These are phyloP conservation scores for Cicer pinnatifidum DNA, from an alignment of 306 rosid species.

Conservation along the genomic window DNA sequence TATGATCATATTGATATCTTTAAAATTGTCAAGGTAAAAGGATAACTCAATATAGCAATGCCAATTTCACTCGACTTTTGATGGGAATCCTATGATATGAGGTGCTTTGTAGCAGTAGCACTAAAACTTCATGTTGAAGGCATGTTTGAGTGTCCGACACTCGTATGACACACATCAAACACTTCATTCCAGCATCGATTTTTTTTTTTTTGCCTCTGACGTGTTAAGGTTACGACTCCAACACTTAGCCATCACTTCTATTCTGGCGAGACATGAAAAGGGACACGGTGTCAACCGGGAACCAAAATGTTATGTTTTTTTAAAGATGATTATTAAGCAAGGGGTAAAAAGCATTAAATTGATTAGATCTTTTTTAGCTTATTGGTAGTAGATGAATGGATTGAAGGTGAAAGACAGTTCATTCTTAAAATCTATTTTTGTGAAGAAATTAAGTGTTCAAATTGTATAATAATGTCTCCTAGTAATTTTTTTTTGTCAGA, in stretches of 20 bases:
- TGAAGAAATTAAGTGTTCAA: neutral
- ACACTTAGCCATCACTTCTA: neutral
- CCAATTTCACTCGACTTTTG: neutral
- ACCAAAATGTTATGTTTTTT: neutral
- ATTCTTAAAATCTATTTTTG: neutral
- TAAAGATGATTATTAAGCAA: neutral
- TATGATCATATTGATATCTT: conserved; percentile 19
- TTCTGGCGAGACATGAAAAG: neutral
- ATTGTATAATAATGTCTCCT: neutral
- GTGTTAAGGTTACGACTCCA: neutral
- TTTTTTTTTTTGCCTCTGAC: neutral
- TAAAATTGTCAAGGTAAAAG: neutral
- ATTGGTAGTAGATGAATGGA: neutral
- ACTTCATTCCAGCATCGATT: neutral
- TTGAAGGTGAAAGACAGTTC: neutral
- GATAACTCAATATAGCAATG: conserved; percentile 15
- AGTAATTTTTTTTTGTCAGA: neutral
- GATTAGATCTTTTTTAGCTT: neutral
- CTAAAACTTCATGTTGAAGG: neutral
- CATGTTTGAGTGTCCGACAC: neutral
- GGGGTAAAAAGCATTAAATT: neutral
- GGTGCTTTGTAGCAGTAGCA: neutral
- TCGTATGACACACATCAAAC: neutral
- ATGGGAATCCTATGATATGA: conserved; percentile 7
- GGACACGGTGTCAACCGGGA: neutral